Percentiles rank a stretch among this genome's conserved stretches.
Conservation (phyloP, 2,329 filamentous ascomycete genomes). For the Diaporthe ampelina region DNA sequence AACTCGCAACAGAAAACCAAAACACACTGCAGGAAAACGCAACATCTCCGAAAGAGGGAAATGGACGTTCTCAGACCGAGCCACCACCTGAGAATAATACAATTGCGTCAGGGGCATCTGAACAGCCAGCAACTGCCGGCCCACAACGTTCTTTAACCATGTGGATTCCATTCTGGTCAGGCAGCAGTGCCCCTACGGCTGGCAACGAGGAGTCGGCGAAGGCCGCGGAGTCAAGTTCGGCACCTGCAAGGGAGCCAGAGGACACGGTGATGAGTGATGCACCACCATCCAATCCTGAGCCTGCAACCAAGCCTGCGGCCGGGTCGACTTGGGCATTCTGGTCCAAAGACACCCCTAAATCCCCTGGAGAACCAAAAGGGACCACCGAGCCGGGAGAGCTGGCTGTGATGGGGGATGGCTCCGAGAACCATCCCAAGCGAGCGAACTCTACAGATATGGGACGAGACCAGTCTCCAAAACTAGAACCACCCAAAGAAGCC, state of each 20-base stretch:
- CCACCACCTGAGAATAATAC: slow-evolving; percentile 9
- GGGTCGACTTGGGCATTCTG: slow-evolving; percentile 86
- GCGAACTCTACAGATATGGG: slow-evolving; percentile 61
- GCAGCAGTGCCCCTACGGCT: slow-evolving; percentile 35
- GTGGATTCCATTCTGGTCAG: slow-evolving; percentile 53
- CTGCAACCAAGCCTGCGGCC: slow-evolving; percentile 58
- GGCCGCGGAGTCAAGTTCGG: slow-evolving; percentile 38
- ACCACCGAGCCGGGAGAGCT: slow-evolving; percentile 63
- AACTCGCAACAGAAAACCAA: slow-evolving; percentile 39
- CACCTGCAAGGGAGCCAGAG: slow-evolving; percentile 50
- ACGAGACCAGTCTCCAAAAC: slow-evolving; percentile 18
- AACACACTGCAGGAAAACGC: slow-evolving; percentile 40
- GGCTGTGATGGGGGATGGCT: slow-evolving; percentile 69
- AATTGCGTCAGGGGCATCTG: background rate
- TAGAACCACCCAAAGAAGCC: slow-evolving; percentile 52
- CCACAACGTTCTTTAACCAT: slow-evolving; percentile 27
- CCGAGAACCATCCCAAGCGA: slow-evolving; percentile 67
- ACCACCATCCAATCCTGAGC: slow-evolving; percentile 48
- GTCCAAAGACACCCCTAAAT: slow-evolving; percentile 70
- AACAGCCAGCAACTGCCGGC: slow-evolving; percentile 41
- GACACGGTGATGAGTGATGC: slow-evolving; percentile 62
- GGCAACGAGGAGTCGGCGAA: slow-evolving; percentile 32
- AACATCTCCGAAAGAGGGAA: slow-evolving; percentile 35
- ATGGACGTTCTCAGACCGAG: slow-evolving; percentile 21
- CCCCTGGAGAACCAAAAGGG: slow-evolving; percentile 48